Evolutionary conservation across 1,284 basidiomycete genomes (phyloP), one percentile per base, ranked within the genome.

Genomic region (Cryptococcus sp.): DNA sequence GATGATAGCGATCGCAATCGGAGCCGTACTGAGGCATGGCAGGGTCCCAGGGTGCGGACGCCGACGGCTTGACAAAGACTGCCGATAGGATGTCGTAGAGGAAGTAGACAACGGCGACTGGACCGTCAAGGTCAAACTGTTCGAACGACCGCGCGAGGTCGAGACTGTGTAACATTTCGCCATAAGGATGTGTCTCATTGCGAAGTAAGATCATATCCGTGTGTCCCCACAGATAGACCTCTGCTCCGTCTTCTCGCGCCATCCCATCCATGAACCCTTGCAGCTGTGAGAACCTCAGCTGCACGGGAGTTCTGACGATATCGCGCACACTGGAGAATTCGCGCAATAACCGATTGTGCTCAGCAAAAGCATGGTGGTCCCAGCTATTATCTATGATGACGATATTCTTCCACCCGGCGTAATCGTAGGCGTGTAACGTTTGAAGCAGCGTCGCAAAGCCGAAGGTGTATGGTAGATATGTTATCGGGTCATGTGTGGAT

Each of bases 311-410:
- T 13, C 20, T 46, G 46, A 61, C 50, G 4, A 61, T 47, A 47
- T 56, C 55, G n/a, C 15, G 25, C 10, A 53, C 41, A 22, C 50
- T 23, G 13, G 35, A 5, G 47, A 46, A 45, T n/a, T 47, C 19
- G 40, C 27, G 23, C 16, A 27, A 47, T 13, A 45, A 31, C 20
- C 20, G 41, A 15, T 20, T 39, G 15, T 25, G 40, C 27, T 55
- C 40, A 5, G 39, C 25, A 22, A 47, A 50, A 6, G 58, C 58
- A 47, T 56, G 53, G 35, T 51, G 47, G 27, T 56, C 54, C 55
- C 59, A 61, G 48, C 59, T 61, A 46, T 61, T 61, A 42, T 61
- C 59, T 4, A 61, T 47, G 3, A 61, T 54, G 19, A 61, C 50
- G 19, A 61, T 61, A 50, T 61, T 41, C 19, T 22, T 46, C 59